phyloP scores from a whole-genome alignment of 345 rosid species.

The Populus nigra region DNA sequence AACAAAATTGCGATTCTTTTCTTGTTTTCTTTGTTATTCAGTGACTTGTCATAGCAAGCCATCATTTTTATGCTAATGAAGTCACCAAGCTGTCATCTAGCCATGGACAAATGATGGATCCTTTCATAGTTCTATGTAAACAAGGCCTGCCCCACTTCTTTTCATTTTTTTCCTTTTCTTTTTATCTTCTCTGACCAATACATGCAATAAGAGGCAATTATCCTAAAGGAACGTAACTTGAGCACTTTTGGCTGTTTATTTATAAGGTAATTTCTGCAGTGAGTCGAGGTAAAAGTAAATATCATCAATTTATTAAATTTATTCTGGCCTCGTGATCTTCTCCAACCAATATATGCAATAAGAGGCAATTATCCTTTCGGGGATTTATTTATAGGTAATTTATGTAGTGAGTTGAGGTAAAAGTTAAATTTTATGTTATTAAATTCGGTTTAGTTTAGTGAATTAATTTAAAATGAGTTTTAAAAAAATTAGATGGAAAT shows the following conservation, averaged over 20 bases:
- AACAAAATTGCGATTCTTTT: constrained; percentile 9
- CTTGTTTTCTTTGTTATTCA: constrained; percentile 7
- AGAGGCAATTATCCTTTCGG: too few relatives aligned
- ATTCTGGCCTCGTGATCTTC: neutral
- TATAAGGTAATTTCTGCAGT: too few relatives aligned
- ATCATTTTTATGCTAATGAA: neutral
- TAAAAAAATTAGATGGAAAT: too few relatives aligned
- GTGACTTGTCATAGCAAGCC: constrained; percentile 20
- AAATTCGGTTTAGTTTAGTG: too few relatives aligned
- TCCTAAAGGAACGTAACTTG: too few relatives aligned
- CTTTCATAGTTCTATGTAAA: constrained; percentile 11
- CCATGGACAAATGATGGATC: constrained; percentile 4
- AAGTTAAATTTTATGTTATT: too few relatives aligned
- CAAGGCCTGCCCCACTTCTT: neutral
- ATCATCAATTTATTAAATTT: too few relatives aligned
- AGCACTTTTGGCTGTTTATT: too few relatives aligned
- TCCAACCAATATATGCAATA: neutral
- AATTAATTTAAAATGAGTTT: too few relatives aligned
- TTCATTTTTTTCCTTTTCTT: neutral
- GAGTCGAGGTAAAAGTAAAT: too few relatives aligned
- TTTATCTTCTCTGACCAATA: neutral
- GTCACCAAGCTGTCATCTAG: constrained; percentile 2
- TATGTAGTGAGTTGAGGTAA: too few relatives aligned
- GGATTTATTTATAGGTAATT: too few relatives aligned
- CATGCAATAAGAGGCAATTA: neutral